phyloP scores from a whole-genome alignment of 2,329 filamentous ascomycete genomes.

The Aureobasidium sp. region DNA sequence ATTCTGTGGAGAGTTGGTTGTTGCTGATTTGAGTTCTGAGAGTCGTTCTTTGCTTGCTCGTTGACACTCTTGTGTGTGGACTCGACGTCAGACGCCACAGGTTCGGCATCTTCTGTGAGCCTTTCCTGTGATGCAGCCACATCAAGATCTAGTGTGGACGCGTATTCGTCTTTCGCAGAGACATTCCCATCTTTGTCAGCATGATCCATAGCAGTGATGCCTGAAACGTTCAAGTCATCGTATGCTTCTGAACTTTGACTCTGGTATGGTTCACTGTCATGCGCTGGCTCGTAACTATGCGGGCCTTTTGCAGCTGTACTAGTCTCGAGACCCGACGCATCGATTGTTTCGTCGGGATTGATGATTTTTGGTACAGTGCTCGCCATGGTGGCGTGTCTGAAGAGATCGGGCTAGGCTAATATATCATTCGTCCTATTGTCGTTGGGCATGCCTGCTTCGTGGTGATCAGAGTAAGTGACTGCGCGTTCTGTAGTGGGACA shows the following conservation, averaged over 20 bases:
- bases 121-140: background rate
- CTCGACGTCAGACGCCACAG: background rate
- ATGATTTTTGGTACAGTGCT: background rate
- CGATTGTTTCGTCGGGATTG: background rate
- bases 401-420: background rate
- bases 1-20: constrained; percentile 43
- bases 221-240: background rate
- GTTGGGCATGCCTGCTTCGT: background rate
- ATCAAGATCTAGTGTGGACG: background rate
- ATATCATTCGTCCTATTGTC: background rate
- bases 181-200: background rate
- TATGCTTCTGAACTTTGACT: background rate
- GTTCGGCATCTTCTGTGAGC: background rate
- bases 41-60: background rate
- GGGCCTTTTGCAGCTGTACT: background rate
- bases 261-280: constrained; percentile 4
- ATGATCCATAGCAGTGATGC: background rate
- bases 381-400: background rate
- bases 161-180: background rate
- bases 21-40: background rate
- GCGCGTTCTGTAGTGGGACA: background rate
- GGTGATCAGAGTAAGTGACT: background rate
- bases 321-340: background rate
- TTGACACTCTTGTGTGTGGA: background rate
- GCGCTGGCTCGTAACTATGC: background rate